Base-by-base conservation (phyloP, 2,329 filamentous ascomycete species). In the Albophoma yamanashiensis region DNA sequence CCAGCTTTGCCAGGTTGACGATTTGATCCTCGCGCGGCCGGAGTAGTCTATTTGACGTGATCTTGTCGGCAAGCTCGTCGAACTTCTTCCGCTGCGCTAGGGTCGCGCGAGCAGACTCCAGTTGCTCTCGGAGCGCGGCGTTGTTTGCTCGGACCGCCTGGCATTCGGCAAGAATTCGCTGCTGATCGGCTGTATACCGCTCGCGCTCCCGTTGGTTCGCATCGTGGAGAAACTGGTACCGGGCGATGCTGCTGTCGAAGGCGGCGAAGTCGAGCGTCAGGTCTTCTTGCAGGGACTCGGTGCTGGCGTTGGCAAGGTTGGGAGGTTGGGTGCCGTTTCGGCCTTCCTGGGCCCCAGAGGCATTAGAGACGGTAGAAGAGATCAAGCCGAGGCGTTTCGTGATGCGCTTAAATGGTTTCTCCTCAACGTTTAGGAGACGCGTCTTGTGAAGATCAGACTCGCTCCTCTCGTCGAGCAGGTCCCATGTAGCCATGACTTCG, bases 321-420 rank as follows among this genome's bases (percentile, higher is more conserved):
- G 58, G 45, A 8, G 78, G 72, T 22, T 74, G 70, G 4, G 74
- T 73, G n/a, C 77, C 75, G 59, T 77, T 74, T 60, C 78, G 71
- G 36, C 67, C 58, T 34, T 56, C 43, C 31, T 63, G 38, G 22
- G 62, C 53, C 59, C 68, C 62, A 42, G 68, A 67, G 43, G 63
- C 66, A 43, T 64, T 62, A 17, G 67, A 64, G 22, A 89, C 79
- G 38, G 91, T 80, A 25, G 87, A 84, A 59, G 85, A 84, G 20
- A 89, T 83, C 27, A 83, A 81, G 6, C 90, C 80, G 11, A 97
- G 83, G 39, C 89, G 88, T 75, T 92, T 92, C 27, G 89, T 90
- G 62, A 97, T 86, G 62, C 92, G 88, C 73, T 91, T 91, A 78
- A 96, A 97, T 0, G 92, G 91, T 61, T 92, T 92, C 70, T 96